Percentiles rank a stretch among this genome's conserved stretches.
Conservation (phyloP, 1,284 basidiomycete genomes). For the Pascua sp. region DNA sequence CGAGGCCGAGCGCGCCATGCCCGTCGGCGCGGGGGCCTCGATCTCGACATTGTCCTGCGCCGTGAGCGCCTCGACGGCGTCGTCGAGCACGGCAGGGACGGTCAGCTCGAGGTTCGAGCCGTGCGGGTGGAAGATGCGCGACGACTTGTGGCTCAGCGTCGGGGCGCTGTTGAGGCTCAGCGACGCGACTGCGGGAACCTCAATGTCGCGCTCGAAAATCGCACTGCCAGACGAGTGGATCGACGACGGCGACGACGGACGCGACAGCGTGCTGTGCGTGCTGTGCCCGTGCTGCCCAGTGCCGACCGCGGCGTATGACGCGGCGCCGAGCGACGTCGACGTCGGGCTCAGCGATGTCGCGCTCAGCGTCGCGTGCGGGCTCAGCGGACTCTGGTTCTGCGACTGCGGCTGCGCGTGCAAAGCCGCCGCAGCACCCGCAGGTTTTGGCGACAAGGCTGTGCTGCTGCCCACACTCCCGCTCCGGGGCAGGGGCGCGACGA, state of each 20-base stretch:
- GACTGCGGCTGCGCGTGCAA: too few relatives aligned
- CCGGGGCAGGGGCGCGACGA: slow-evolving; percentile 16
- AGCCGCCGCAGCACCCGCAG: too few relatives aligned
- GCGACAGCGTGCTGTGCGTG: slow-evolving; percentile 23
- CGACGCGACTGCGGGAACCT: slow-evolving; percentile 35
- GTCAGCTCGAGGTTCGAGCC: slow-evolving; percentile 42
- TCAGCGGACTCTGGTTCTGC: background rate
- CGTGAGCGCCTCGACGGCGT: slow-evolving; percentile 47
- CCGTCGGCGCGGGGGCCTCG: slow-evolving; percentile 27
- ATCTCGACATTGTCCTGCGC: slow-evolving; percentile 38
- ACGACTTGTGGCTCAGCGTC: slow-evolving; percentile 39
- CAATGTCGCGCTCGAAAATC: slow-evolving; percentile 50
- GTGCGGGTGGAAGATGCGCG: slow-evolving; percentile 38
- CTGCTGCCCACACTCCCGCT: background rate
- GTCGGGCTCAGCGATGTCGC: too few relatives aligned
- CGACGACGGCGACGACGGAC: slow-evolving; percentile 40
- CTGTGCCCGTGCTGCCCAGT: background rate
- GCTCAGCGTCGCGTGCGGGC: background rate
- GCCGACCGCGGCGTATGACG: too few relatives aligned
- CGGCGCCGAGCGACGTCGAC: too few relatives aligned
- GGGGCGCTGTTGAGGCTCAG: slow-evolving; percentile 28
- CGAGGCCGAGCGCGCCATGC: slow-evolving; percentile 26
- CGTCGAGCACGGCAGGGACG: slow-evolving; percentile 48
- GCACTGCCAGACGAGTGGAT: slow-evolving; percentile 45
- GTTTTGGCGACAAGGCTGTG: background rate